Conservation (phyloP, 2,329 filamentous ascomycete species). For the Fusarium lyarnte region DNA sequence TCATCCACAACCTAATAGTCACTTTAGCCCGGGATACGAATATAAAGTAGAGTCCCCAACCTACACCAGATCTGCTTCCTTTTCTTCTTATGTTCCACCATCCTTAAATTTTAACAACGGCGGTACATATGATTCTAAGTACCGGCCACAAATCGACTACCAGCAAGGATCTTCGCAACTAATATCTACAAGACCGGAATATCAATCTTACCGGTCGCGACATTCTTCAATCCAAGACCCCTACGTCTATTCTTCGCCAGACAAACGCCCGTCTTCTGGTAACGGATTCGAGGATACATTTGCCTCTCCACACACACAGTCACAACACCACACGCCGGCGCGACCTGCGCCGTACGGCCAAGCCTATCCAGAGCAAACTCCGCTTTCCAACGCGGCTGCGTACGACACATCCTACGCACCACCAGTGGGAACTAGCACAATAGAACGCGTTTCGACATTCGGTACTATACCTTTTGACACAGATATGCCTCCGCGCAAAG, state of each 20-base stretch:
- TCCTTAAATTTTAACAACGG: conserved; percentile 37
- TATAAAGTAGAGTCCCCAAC: conserved; percentile 48
- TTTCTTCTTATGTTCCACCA: conserved; percentile 41
- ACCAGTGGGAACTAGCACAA: conserved; percentile 2
- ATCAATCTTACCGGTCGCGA: conserved; percentile 38
- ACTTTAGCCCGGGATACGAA: conserved; percentile 45
- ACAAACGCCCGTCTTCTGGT: conserved; percentile 4
- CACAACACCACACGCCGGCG: conserved; percentile 29
- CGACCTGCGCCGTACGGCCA: conserved; percentile 21
- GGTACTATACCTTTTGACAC: conserved; percentile 15
- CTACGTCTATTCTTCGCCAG: conserved; percentile 18
- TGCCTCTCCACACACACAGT: conserved; percentile 13
- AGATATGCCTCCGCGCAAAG: conserved; percentile 50
- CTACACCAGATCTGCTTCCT: conserved; percentile 39
- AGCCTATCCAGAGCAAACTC: conserved; percentile 25
- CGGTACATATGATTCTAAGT: conserved; percentile 23
- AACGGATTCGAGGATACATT: conserved; percentile 19
- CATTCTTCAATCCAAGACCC: conserved; percentile 28
- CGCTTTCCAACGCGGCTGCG: conserved; percentile 6
- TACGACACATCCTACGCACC: conserved; percentile 33
- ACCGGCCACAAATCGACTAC: conserved; percentile 39
- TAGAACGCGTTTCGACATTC: conserved; percentile 16
- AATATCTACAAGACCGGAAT: conserved; percentile 32
- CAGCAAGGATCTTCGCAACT: conserved; percentile 40
- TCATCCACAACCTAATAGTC: conserved; percentile 45